Evolutionary conservation across 2,329 filamentous ascomycete species (phyloP), one percentile per base, ranked within the genome.

Genomic region (Didymella lethalis): DNA sequence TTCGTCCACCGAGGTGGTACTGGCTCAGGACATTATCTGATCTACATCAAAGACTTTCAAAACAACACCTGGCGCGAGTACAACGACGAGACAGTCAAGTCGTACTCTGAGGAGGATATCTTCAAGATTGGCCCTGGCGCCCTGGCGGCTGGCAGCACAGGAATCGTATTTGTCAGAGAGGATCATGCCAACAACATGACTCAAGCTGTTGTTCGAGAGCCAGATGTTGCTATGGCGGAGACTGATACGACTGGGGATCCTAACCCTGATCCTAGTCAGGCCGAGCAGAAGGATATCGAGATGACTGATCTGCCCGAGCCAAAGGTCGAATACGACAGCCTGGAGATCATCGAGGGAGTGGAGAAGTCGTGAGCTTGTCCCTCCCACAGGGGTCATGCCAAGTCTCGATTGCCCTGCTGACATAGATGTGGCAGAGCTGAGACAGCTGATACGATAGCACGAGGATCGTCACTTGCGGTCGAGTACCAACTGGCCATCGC

Each of bases 41-140:
- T 97, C 44, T 97, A 93, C 85, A 96, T 99, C 64, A 91, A 88
- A 71, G 95, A 98, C 79, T 96, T 96, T 75, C 85, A 89, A 64
- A 85, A 87, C 46, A 80, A 88, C 34, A 82, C 93, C 20, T 99
- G 95, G 93, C 89, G 93, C 57, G 92, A 91, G 71, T 99, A 97
- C 82, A 99, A 99, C 74, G 95, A 99, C 71, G 89, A 90, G 53
- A 84, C 84, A 16, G 93, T 99, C 25, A 88, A 86, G 2, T 87
- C 91, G 63, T 84, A 87, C 26, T 80, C 82, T 14, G 85, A 91
- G 7, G 64, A 75, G 16, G 85, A 89, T 48, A 91, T 97, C 40
- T 88, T 95, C 64, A 82, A 85, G 25, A 83, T 86, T 61, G 83
- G 91, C 48, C 87, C 86, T 60, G 84, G 81, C 11, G 76, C 76